These are phyloP conservation scores for Fusarium globosum DNA, from an alignment of 2,329 filamentous ascomycete genomes.

Conservation along the genomic window DNA sequence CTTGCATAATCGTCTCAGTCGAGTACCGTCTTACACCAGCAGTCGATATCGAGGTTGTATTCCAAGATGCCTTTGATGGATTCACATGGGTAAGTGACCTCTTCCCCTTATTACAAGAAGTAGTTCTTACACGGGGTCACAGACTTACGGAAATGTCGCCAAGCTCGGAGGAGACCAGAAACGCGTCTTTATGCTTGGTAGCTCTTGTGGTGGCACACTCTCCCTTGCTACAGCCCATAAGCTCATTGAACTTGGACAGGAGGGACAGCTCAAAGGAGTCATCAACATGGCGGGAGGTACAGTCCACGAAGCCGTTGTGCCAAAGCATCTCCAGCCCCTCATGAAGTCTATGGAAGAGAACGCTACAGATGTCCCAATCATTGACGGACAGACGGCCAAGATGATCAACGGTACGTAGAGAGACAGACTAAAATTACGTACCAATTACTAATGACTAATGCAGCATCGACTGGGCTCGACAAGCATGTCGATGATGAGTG, in stretches of 20 bases:
- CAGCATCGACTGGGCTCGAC: background rate
- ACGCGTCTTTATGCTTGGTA: accelerated
- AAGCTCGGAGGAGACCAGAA: accelerated
- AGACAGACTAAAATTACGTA: accelerated
- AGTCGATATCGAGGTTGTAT: background rate
- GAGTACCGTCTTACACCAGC: background rate
- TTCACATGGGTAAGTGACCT: background rate
- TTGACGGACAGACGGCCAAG: background rate
- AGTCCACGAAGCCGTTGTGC: background rate
- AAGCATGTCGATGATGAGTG: background rate
- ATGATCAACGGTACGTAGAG: background rate
- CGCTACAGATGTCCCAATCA: background rate
- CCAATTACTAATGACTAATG: accelerated
- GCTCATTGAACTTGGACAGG: accelerated
- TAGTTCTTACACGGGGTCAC: accelerated
- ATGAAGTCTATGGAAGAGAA: background rate
- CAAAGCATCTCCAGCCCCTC: background rate
- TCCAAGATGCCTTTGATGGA: background rate
- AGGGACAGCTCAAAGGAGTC: background rate
- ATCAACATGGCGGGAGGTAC: background rate
- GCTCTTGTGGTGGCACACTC: accelerated
- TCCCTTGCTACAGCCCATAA: accelerated
- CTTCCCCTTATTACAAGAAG: no score
- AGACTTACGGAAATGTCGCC: background rate
- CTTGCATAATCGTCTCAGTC: accelerated